Percentiles rank a stretch among this genome's conserved stretches.
Conservation (phyloP, 78 protist species). For the Pelomyxa schiedti region DNA sequence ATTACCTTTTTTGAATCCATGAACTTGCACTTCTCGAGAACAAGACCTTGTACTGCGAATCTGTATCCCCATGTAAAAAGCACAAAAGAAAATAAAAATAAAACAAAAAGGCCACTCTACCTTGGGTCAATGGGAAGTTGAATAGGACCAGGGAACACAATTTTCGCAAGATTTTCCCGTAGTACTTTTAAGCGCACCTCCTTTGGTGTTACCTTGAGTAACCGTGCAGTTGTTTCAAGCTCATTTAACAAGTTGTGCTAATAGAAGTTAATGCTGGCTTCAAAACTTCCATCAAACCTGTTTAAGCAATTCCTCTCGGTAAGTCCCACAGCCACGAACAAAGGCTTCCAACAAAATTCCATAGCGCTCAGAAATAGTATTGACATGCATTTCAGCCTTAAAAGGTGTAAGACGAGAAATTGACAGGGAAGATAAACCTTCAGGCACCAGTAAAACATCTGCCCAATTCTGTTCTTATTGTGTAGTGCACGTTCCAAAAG, state of each 20-base stretch:
- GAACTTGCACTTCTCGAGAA: slow-evolving; percentile 57
- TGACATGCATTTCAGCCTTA: too few relatives aligned
- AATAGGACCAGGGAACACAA: slow-evolving; percentile 28
- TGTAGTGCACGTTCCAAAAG: too few relatives aligned
- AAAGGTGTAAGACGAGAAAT: too few relatives aligned
- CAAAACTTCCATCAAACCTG: too few relatives aligned
- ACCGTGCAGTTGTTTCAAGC: slow-evolving; percentile 13
- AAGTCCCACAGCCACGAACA: not conserved
- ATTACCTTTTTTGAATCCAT: slow-evolving; percentile 79
- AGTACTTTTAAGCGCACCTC: slow-evolving; percentile 25
- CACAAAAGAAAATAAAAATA: too few relatives aligned
- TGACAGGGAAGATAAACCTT: not conserved
- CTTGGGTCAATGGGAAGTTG: slow-evolving; percentile 59
- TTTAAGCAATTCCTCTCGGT: not conserved
- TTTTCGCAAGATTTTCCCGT: slow-evolving; percentile 11
- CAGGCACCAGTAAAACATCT: not conserved
- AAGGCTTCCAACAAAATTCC: slow-evolving; percentile 8
- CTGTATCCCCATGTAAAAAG: too few relatives aligned
- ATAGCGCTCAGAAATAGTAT: not conserved
- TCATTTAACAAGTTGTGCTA: not conserved
- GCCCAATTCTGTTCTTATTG: not conserved
- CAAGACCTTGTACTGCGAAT: slow-evolving; percentile 44
- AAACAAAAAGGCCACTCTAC: too few relatives aligned
- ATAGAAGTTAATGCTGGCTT: too few relatives aligned
- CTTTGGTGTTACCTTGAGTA: slow-evolving; percentile 21